Percentiles rank a stretch among this genome's conserved stretches.
These are phyloP conservation scores for Russula emetica DNA, from an alignment of 768 basidiomycete genomes.

Conservation along the genomic window DNA sequence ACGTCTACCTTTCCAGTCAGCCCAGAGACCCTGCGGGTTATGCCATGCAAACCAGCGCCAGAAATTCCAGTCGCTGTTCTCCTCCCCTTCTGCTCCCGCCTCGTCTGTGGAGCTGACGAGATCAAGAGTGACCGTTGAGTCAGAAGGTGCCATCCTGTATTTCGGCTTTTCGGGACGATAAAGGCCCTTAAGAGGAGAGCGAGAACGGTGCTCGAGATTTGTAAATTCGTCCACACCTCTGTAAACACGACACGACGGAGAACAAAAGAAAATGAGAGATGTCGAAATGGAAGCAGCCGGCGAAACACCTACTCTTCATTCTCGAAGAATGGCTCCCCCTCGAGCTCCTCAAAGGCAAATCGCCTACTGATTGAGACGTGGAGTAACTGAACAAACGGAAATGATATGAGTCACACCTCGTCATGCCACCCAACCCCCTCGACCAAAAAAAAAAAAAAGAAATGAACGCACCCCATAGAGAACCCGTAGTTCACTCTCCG, in stretches of 20 bases:
- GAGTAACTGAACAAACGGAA: conserved; percentile 7
- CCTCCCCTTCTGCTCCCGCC: neutral
- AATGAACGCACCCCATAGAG: conserved; percentile 24
- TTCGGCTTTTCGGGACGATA: conserved; percentile 27
- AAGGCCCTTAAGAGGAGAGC: conserved; percentile 13
- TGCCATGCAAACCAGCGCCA: conserved; percentile 29
- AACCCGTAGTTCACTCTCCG: conserved; percentile 17
- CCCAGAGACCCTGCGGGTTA: conserved; percentile 27
- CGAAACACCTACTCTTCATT: conserved; percentile 23
- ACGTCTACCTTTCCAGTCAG: conserved; percentile 21
- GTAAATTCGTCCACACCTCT: conserved; percentile 24
- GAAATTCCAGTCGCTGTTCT: conserved; percentile 17
- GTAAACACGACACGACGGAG: neutral
- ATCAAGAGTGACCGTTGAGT: conserved; percentile 14
- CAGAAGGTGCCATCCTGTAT: conserved; percentile 17
- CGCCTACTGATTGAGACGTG: conserved; percentile 23
- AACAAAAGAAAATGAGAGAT: neutral
- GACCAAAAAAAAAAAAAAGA: too few relatives aligned
- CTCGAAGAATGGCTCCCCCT: conserved; percentile 24
- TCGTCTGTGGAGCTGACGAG: conserved; percentile 24
- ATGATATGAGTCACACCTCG: neutral
- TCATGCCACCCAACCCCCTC: neutral
- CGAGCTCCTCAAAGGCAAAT: conserved; percentile 25
- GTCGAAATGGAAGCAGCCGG: neutral
- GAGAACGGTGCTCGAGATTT: conserved; percentile 22